phyloP scores from a whole-genome alignment of 78 protist genomes.

The Cyanophora paradoxa region DNA sequence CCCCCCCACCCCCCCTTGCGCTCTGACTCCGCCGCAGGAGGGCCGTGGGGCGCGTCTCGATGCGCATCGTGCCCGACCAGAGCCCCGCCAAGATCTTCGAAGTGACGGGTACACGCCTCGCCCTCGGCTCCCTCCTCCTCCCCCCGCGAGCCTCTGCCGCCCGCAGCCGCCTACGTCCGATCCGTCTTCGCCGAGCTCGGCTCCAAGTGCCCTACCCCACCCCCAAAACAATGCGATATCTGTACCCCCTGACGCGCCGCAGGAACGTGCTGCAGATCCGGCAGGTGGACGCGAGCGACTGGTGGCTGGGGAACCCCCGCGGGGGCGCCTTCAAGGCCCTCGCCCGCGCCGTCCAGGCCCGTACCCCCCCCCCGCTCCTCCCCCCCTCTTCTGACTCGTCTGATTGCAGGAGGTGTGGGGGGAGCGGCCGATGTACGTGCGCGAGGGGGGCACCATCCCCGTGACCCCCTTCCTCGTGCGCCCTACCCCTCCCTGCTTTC shows the following conservation, averaged over 20 bases:
- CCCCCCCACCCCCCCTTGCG: too few relatives aligned
- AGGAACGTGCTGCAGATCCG: background rate
- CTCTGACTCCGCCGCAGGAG: too few relatives aligned
- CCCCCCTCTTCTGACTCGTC: too few relatives aligned
- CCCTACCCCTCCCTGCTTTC: too few relatives aligned
- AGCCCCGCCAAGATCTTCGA: background rate
- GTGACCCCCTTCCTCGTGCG: background rate
- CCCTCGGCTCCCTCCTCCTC: too few relatives aligned
- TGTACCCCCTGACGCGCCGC: too few relatives aligned
- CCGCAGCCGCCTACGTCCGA: background rate
- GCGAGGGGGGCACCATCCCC: conserved; percentile 38
- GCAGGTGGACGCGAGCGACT: background rate
- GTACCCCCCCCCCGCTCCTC: too few relatives aligned
- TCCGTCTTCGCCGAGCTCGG: background rate
- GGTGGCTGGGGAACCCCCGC: conserved; percentile 13
- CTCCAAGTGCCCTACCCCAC: too few relatives aligned
- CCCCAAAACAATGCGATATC: too few relatives aligned
- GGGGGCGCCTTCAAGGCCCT: background rate
- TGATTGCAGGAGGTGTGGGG: conserved; percentile 27
- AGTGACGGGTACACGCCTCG: too few relatives aligned
- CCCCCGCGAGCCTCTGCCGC: too few relatives aligned
- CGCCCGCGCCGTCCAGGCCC: background rate
- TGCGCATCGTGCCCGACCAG: conserved; percentile 2
- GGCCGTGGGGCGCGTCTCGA: background rate
- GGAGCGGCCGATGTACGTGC: background rate